Evolutionary conservation across 2,329 filamentous ascomycete species (phyloP), one percentile per base, ranked within the genome.

Genomic region (Alternaria gaisen): DNA sequence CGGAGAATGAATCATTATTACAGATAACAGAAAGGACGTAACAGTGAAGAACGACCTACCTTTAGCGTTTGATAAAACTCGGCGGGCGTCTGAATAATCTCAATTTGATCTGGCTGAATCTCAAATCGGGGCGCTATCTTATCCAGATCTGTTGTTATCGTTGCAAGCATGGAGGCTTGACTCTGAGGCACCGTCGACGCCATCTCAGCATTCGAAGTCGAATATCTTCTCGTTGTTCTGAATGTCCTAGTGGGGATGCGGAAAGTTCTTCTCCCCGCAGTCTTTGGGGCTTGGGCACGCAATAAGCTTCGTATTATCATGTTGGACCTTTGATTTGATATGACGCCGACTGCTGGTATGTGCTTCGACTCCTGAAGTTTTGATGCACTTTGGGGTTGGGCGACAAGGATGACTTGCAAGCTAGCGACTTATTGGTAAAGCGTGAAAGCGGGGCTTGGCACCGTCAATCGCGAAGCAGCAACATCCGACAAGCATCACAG

Each of bases 31-130:
- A 30, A 11, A 32, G n/a, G 10, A 52, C 12, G 7, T 22, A 8
- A 2, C 14, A 40, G 18, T 18, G 34, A 20, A 53, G 6, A 36
- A 9, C 14, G 51, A 72, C 80, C 67, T 75, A 93, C 92, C 88
- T 97, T 97, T 60, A 99, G 83, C 8, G 90, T 92, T 69, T 91
- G 88, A 79, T 97, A 99, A 77, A 99, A 99, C 54, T 94, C 91
- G n/a, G 87, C 80, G 0, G 95, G 95, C 3, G 91, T 90, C 69
- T 89, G 86, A 12, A 99, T 80, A 20, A 99, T 90, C 11, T 86
- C 84, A 51, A 99, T 91, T 60, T 94, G 88, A 5, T 92, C 91
- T 2, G 93, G 92, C 26, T 89, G 83, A 26, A 99, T 84, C 75
- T 94, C 91, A 70, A 99, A 97, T 44, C 91, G 90, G n/a, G 95